Percentiles rank a stretch among this genome's conserved stretches.
These are phyloP conservation scores for Closterium sp. DNA, from an alignment of 139 green algal species.

Conservation along the genomic window DNA sequence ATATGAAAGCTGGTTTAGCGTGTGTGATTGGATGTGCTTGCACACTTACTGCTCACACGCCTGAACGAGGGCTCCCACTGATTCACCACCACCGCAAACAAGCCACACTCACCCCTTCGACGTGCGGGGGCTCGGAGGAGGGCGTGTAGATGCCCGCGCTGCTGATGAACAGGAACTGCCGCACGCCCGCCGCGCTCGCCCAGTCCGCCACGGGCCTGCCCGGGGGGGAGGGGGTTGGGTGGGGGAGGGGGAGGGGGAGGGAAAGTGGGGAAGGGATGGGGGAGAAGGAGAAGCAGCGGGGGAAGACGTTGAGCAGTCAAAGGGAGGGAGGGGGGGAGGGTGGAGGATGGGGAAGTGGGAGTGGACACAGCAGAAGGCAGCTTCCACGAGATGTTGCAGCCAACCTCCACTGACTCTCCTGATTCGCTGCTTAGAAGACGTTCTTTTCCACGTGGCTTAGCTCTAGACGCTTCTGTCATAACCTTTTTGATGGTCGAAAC, in stretches of 20 bases:
- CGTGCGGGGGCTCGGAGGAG: slow-evolving; percentile 52
- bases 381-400: neutral
- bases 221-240: neutral
- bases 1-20: too few relatives aligned
- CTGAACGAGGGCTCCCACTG: too few relatives aligned
- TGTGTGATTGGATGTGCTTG: too few relatives aligned
- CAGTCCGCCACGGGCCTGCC: slow-evolving; percentile 58
- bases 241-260: neutral
- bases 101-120: slow-evolving; percentile 49
- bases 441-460: too few relatives aligned
- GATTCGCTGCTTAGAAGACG: too few relatives aligned
- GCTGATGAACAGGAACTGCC: slow-evolving; percentile 63
- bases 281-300: neutral
- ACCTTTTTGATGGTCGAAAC: too few relatives aligned
- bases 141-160: slow-evolving; percentile 60
- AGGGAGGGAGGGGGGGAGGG: neutral
- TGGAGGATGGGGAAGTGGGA: neutral
- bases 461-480: too few relatives aligned
- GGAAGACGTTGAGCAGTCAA: neutral
- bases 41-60: too few relatives aligned
- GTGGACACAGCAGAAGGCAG: neutral
- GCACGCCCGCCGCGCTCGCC: slow-evolving; percentile 43
- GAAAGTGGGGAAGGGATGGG: neutral
- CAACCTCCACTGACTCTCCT: too few relatives aligned
- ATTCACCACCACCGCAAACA: too few relatives aligned